Base-by-base conservation (phyloP, 495 filamentous ascomycete species). In the Talaromyces wortmannii region DNA sequence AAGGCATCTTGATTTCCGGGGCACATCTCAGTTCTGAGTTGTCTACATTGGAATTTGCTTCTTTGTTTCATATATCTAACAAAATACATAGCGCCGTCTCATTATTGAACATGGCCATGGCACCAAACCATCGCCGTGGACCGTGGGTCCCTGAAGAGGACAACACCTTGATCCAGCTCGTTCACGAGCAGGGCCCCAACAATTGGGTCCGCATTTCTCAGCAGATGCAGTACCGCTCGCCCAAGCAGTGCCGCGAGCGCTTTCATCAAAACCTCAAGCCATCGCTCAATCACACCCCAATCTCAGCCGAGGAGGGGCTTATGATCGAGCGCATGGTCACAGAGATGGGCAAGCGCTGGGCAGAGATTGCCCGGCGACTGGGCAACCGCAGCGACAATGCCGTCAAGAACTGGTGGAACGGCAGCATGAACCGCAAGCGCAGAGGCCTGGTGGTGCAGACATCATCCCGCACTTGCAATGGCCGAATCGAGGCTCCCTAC, bases 351-450 rank as follows among this genome's bases (percentile, higher is more conserved):
- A 95, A 90, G 72, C 79, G 87, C 29, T 98, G 94, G 94, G 94
- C 94, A 3, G 90, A 97, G 61, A 97, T 98, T 60, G 92, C 94
- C 29, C 81, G 94, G 61, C 76, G 81, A 15, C 81, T 98, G 18
- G 81, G 86, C 15, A 92, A 92, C 57, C 84, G 94, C 61, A 96
- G 91, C 73, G 94, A 98, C 77, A 98, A 98, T 65, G 89, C 90
- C 32, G 91, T 98, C 50, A 98, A 98, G 82, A 98, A 98, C 72
- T 97, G 91, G 90, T 97, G 90, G 90, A 97, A 98, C 70, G 92
- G 94, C 33, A 89, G 88, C 64, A 86, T 90, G 84, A 96, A 97
- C 72, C 83, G 92, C 61, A 78, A 76, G 63, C 66, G 69, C 52
- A 67, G 74, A 60, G 78, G 68, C 65, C 73, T 70, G 58, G 74